Evolutionary conservation across 2,329 filamentous ascomycete genomes (phyloP), one percentile per base, ranked within the genome.

Genomic region (Colletotrichum simmondsii): DNA sequence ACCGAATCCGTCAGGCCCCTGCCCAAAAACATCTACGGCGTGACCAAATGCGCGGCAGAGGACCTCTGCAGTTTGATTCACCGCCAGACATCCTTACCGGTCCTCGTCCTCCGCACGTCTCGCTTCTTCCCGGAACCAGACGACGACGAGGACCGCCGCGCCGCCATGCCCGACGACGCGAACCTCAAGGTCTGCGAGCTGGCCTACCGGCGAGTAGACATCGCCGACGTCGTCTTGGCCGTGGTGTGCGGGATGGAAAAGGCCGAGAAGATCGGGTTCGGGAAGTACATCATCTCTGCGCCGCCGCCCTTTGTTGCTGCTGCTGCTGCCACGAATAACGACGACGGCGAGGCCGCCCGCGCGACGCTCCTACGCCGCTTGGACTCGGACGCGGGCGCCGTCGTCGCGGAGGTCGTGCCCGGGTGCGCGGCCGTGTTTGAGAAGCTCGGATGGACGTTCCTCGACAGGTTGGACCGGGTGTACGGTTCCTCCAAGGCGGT

Each of bases 41-140:
- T 82, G 4, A 88, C 86, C 22, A 88, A 88, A 62, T 79, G 82
- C 19, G 84, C 85, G 2, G 86, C 86, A 5, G 86, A 88, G 73
- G 85, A 87, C 63, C 70, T 88, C 35, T 87, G 85, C 75, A 79
- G 77, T 14, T 80, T 88, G 6, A 72, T 85, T 1, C 82, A 86
- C 54, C 75, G 76, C 14, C 80, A 86, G 66, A 80, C 79, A 0
- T 73, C 75, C 2, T 75, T 88, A 74, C 85, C 86, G 0, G 78
- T 84, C 0, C 52, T 88, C 0, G 79, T 88, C 6, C 79, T 88
- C 10, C 83, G 86, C n/a, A 84, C 83, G 3, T 84, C 82, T 62
- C 83, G 86, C 61, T 88, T 88, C 80, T 87, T 87, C 73, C 85
- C 85, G 0, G 85, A 87, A 75, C 79, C 80, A 22, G 85, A 87